Conservation (phyloP, 495 filamentous ascomycete genomes). For the Aspergillus conjunctus region DNA sequence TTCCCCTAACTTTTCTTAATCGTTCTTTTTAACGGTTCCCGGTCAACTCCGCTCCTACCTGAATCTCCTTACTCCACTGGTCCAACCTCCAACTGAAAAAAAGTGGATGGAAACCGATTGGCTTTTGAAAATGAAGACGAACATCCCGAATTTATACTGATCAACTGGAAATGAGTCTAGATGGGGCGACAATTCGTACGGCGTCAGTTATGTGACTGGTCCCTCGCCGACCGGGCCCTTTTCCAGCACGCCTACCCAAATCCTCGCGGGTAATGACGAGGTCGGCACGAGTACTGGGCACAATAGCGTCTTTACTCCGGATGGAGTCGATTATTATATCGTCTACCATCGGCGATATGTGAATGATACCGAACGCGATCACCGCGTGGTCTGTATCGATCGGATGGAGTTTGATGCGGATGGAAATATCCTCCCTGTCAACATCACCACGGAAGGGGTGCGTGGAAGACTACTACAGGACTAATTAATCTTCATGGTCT, state of each 20-base stretch:
- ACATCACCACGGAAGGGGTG: constrained; percentile 42
- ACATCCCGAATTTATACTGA: not conserved
- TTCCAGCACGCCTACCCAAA: constrained; percentile 32
- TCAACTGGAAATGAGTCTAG: constrained; percentile 16
- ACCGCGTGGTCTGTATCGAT: constrained; percentile 50
- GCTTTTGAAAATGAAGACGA: not conserved
- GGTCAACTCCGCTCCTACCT: no score
- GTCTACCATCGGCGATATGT: constrained; percentile 50
- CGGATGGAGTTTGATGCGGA: constrained; percentile 49
- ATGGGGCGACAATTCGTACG: constrained; percentile 49
- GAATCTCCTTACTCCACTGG: constrained; percentile 1
- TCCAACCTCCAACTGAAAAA: not conserved
- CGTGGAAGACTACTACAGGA: constrained; percentile 18
- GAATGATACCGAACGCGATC: constrained; percentile 43
- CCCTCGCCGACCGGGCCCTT: constrained; percentile 49
- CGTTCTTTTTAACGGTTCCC: no score
- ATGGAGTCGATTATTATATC: constrained; percentile 51
- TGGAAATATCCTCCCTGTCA: constrained; percentile 43
- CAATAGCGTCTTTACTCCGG: constrained; percentile 45
- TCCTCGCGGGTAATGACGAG: constrained; percentile 40
- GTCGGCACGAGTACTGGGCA: constrained; percentile 48
- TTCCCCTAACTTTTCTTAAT: not conserved
- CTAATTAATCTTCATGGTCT: no score
- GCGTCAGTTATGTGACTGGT: constrained; percentile 48
- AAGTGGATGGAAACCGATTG: no score